Percentiles rank a stretch among this genome's conserved stretches.
phyloP scores from a whole-genome alignment of 2,329 filamentous ascomycete genomes.

The Alternaria ethzedia region DNA sequence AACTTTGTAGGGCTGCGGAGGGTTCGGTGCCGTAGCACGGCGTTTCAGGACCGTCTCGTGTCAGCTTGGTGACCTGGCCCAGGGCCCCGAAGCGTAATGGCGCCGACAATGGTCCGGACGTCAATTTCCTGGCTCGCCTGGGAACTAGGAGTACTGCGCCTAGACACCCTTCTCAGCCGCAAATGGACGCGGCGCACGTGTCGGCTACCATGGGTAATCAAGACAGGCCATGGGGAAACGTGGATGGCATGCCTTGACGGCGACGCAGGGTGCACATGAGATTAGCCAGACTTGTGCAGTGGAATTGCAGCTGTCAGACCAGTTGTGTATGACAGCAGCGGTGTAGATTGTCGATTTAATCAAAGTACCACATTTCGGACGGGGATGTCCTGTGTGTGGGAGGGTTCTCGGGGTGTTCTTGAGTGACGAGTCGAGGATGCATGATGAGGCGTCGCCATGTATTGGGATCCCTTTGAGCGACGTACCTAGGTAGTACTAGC shows the following conservation, averaged over 20 bases:
- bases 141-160: slow-evolving; percentile 15
- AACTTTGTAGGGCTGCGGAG: slow-evolving; percentile 20
- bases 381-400: not conserved
- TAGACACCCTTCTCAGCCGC: not conserved
- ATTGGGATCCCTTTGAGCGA: not conserved
- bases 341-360: not conserved
- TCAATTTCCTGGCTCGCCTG: not conserved
- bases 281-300: not conserved
- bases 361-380: not conserved
- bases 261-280: not conserved
- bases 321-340: not conserved
- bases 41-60: slow-evolving; percentile 46
- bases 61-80: not conserved
- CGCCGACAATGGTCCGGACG: not conserved
- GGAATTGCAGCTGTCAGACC: not conserved
- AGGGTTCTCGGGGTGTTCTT: not conserved
- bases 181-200: not conserved
- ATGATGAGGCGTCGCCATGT: not conserved
- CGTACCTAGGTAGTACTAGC: not conserved
- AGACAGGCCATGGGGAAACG: not conserved
- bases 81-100: slow-evolving; percentile 12
- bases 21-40: slow-evolving; percentile 20
- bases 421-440: not conserved
- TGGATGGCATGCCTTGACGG: not conserved
- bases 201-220: not conserved